Evolutionary conservation across 2,329 filamentous ascomycete genomes (phyloP), one percentile per base, ranked within the genome.

Genomic region (Ceratocystis smalleyi): DNA sequence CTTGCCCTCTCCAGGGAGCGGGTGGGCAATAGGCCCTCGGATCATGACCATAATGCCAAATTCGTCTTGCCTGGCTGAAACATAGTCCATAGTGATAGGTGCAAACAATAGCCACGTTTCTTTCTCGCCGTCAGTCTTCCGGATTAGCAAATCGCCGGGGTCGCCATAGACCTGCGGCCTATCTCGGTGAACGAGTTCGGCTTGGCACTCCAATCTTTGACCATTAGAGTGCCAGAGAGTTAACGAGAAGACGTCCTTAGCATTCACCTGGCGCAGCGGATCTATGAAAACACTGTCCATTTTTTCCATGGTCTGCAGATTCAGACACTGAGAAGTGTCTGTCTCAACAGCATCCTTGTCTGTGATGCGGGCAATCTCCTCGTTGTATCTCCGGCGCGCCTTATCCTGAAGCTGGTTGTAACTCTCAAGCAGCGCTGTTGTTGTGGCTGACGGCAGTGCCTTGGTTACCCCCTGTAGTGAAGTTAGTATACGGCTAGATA

Each of bases 171-270:
- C 81, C n/a, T 81, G 78, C 27, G 84, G 79, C 69, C 89, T 89
- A 71, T 97, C 92, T 71, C 94, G 84, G 68, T 92, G 82, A 15
- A 97, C 80, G 35, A 99, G 73, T 72, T 99, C 94, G 17, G 96
- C 83, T 69, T 88, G 88, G 71, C 94, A 96, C 70, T 90, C 89
- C 55, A 99, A 80, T 67, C 91, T 81, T 72, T 97, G 92, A 1
- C 92, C 91, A 70, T 83, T 96, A 1, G 92, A 95, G 73, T 99
- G 94, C 61, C 82, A 80, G 15, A 99, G 75, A 67, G 91, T 86
- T 69, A 99, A 79, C 65, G 88, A 87, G 72, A 99, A 99, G 69
- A 87, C 84, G 73, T 99, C 94, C 70, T 95, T 87, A 57, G 92
- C 91, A 68, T 84, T 86, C 51, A 99, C 95, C 70, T 91, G 89